Evolutionary conservation across 805 yeast species (phyloP).

Genomic region (Ogataea nonfermentans): DNA sequence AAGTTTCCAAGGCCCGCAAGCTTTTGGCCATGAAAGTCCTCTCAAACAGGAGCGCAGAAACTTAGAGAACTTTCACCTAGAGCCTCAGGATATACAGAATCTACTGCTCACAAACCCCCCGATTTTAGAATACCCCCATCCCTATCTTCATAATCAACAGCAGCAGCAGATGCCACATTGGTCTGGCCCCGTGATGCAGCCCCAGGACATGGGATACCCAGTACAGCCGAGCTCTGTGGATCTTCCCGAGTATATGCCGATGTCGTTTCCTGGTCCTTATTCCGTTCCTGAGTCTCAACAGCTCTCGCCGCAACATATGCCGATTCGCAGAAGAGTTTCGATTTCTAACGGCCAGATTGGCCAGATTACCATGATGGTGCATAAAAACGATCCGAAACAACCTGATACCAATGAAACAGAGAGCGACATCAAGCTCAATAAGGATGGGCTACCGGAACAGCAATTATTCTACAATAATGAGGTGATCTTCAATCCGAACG

Average conservation of each 20-base stretch:
- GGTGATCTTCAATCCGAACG: conserved; percentile 50
- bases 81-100: conserved; percentile 37
- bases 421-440: conserved; percentile 25
- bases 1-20: not conserved
- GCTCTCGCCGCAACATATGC: conserved; percentile 15
- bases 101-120: conserved; percentile 38
- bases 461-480: conserved; percentile 54
- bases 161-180: not conserved
- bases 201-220: not conserved
- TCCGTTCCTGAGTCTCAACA: not conserved
- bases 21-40: not conserved
- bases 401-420: conserved; percentile 4
- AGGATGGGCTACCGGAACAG: conserved; percentile 44
- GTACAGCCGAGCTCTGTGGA: not conserved
- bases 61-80: conserved; percentile 32
- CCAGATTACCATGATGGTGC: conserved; percentile 47
- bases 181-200: not conserved
- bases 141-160: conserved; percentile 12
- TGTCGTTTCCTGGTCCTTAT: not conserved
- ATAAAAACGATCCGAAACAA: conserved; percentile 12
- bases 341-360: conserved; percentile 85
- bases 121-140: conserved; percentile 29
- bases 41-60: conserved; percentile 4
- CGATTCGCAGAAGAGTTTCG: conserved; percentile 62
- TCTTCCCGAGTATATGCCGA: not conserved